Evolutionary conservation across 2,329 filamentous ascomycete species (phyloP).

Genomic region (Colletotrichum scovillei): DNA sequence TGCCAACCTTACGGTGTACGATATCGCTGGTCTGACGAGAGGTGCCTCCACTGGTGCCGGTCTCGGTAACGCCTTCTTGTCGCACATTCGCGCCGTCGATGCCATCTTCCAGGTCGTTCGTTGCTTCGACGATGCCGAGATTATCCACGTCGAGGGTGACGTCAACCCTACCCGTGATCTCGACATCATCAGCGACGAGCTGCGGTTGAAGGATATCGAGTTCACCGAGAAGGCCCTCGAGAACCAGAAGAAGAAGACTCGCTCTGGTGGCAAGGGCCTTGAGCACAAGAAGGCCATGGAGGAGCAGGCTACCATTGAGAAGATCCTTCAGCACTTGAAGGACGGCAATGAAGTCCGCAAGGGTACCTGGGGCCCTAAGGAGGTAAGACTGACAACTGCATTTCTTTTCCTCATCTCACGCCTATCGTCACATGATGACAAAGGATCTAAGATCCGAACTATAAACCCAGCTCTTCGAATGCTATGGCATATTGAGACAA

Average conservation of each 20-base stretch:
- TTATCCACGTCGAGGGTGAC: conserved; percentile 99
- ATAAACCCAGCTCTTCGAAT: conserved; percentile 99
- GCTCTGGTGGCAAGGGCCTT: conserved; percentile 91
- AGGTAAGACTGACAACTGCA: conserved; percentile 73
- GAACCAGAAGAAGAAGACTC: conserved; percentile 91
- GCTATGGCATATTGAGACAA: conserved; percentile 91
- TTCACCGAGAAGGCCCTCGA: conserved; percentile 97
- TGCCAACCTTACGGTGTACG: conserved; percentile 97
- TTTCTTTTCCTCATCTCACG: conserved; percentile 35
- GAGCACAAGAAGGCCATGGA: conserved; percentile 98
- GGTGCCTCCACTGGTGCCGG: conserved; percentile 97
- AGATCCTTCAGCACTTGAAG: conserved; percentile 84
- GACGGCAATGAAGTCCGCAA: conserved; percentile 95
- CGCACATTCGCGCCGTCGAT: conserved; percentile 97
- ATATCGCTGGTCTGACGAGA: conserved; percentile 96
- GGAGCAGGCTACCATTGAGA: conserved; percentile 93
- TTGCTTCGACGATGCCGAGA: conserved; percentile 98
- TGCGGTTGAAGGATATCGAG: conserved; percentile 98
- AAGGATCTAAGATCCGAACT: conserved; percentile 91
- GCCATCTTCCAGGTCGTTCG: conserved; percentile 97
- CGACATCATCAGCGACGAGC: conserved; percentile 95
- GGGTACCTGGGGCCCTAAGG: conserved; percentile 89
- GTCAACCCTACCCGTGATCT: conserved; percentile 95
- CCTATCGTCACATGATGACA: conserved; percentile 84
- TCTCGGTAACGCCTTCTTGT: conserved; percentile 97